These are phyloP conservation scores for Herpotrichia juniperi DNA, from an alignment of 2,329 filamentous ascomycete species.

Conservation along the genomic window DNA sequence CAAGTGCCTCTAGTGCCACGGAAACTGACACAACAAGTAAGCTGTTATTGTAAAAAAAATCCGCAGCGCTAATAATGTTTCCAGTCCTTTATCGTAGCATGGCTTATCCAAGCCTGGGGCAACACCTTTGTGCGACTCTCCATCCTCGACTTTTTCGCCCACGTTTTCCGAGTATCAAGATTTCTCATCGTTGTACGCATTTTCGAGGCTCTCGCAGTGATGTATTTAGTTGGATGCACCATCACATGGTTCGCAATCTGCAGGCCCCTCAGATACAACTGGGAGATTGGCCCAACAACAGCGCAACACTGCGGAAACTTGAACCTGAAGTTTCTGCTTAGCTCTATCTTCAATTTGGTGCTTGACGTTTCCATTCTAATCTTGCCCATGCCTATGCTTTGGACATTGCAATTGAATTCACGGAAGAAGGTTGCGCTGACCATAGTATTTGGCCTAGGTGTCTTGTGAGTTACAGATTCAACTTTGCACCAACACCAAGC, in stretches of 20 bases:
- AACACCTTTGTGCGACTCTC: constrained; percentile 7
- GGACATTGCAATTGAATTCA: neutral
- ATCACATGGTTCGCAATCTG: constrained; percentile 11
- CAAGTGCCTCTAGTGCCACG: neutral
- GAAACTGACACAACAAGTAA: neutral
- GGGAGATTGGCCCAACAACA: constrained; percentile 1
- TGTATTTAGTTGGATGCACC: constrained; percentile 7
- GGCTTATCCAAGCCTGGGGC: constrained; percentile 8
- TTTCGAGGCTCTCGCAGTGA: constrained; percentile 1
- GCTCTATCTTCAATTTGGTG: constrained; percentile 4
- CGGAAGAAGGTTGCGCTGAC: constrained; percentile 11
- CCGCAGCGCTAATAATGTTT: neutral
- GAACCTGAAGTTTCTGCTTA: neutral
- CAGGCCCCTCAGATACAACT: constrained; percentile 9
- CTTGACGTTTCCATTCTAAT: constrained; percentile 7
- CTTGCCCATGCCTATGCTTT: constrained; percentile 8
- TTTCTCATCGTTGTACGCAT: constrained; percentile 4
- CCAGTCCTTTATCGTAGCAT: constrained; percentile 3
- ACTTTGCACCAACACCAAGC: neutral
- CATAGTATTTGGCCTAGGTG: constrained; percentile 23
- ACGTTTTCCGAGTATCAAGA: constrained; percentile 2
- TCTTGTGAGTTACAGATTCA: constrained; percentile 16
- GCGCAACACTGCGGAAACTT: neutral
- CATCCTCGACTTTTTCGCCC: constrained; percentile 9
- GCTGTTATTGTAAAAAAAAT: neutral